These are phyloP conservation scores for Lanmaoa rubissima DNA, from an alignment of 768 basidiomycete genomes.

Conservation along the genomic window DNA sequence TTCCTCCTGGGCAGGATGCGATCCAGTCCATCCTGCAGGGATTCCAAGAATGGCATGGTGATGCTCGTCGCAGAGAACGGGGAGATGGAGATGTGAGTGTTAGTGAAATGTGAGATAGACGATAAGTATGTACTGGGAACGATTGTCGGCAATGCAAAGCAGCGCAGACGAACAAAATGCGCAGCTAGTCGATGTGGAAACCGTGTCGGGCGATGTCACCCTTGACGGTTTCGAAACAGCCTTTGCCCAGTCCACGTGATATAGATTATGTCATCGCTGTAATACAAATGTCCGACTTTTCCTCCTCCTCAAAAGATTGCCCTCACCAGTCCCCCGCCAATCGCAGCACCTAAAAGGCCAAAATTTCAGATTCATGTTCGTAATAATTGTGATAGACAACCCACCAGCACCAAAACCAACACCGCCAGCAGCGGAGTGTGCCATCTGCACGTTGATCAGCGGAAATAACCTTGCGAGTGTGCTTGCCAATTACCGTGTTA, in stretches of 20 bases:
- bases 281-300: background rate
- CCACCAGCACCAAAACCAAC: conserved; percentile 74
- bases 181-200: conserved; percentile 3
- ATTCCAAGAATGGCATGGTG: conserved; percentile 30
- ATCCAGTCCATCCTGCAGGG: conserved; percentile 31
- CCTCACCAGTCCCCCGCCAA: conserved; percentile 48
- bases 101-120: background rate
- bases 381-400: conserved; percentile 15
- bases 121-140: conserved; percentile 7
- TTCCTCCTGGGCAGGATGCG: conserved; percentile 27
- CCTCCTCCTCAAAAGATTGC: conserved; percentile 41
- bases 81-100: background rate
- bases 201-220: background rate
- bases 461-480: conserved; percentile 5
- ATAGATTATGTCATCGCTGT: conserved; percentile 19
- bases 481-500: conserved; percentile 46
- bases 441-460: conserved; percentile 41
- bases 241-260: conserved; percentile 21
- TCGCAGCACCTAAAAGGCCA: conserved; percentile 42
- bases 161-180: conserved; percentile 6
- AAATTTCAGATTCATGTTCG: background rate
- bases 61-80: background rate
- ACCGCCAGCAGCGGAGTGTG: conserved; percentile 63
- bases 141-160: conserved; percentile 9
- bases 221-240: background rate